Evolutionary conservation across 495 filamentous ascomycete species (phyloP).

Genomic region (Hypoxylon fuscum): DNA sequence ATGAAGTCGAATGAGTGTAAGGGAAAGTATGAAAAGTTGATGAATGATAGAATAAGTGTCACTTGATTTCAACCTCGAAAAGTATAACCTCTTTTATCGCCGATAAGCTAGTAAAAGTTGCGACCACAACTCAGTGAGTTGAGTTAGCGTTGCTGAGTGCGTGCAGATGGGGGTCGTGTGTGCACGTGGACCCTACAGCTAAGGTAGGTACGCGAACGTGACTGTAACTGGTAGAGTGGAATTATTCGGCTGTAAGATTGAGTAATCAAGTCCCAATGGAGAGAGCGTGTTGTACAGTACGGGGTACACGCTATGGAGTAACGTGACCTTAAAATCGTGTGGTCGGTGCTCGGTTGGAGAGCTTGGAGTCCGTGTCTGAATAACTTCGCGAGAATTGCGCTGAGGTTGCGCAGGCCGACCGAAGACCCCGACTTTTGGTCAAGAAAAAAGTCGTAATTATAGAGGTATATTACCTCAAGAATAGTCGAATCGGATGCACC

Average conservation of each 20-base stretch:
- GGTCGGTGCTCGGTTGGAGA: conserved; percentile 44
- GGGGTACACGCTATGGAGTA: conserved; percentile 40
- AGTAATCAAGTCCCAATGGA: conserved; percentile 13
- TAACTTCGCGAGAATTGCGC: conserved; percentile 52
- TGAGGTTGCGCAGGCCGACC: conserved; percentile 29
- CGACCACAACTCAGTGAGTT: background rate
- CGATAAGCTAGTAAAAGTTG: conserved; percentile 1
- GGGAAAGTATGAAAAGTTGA: too few relatives aligned
- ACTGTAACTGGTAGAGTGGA: conserved; percentile 1
- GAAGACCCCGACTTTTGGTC: conserved; percentile 12
- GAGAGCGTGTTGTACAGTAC: conserved; percentile 31
- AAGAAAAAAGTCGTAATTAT: conserved; percentile 30
- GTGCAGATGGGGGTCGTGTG: background rate
- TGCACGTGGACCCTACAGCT: conserved; percentile 27
- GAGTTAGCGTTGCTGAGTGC: background rate
- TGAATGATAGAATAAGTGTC: too few relatives aligned
- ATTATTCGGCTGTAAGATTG: conserved; percentile 15
- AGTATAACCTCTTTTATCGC: background rate
- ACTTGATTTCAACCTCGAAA: too few relatives aligned
- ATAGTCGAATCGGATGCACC: conserved; percentile 41
- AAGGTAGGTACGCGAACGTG: conserved; percentile 27
- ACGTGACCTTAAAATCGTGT: conserved; percentile 50
- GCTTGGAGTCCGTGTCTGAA: conserved; percentile 48
- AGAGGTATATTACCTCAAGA: conserved; percentile 30
- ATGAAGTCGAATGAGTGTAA: too few relatives aligned